Evolutionary conservation across 768 basidiomycete species (phyloP).

Genomic region (Ramaria rubella): DNA sequence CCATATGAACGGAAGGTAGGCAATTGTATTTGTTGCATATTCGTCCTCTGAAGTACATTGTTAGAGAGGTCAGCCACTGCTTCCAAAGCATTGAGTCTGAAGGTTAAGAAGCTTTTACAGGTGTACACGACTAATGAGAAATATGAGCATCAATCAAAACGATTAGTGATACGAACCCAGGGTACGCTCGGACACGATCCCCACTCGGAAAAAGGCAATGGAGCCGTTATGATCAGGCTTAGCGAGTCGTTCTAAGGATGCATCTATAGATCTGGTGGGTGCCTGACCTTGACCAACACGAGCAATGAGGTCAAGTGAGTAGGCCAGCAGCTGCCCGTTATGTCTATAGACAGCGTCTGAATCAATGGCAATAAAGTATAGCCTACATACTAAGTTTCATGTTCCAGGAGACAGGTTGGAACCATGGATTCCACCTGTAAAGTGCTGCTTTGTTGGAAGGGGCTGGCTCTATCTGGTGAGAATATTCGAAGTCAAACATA

Average conservation of each 20-base stretch:
- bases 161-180: constrained; percentile 42
- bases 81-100: constrained; percentile 57
- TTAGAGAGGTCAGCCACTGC: constrained; percentile 32
- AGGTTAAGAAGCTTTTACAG: constrained; percentile 53
- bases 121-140: constrained; percentile 58
- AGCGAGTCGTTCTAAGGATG: constrained; percentile 56
- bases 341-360: too few species aligned
- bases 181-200: constrained; percentile 44
- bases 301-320: constrained; percentile 65
- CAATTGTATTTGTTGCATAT: constrained; percentile 7
- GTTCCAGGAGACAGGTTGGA: too few species aligned
- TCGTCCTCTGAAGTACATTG: constrained; percentile 26
- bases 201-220: constrained; percentile 54
- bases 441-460: too few species aligned
- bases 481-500: too few species aligned
- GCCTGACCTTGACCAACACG: constrained; percentile 48
- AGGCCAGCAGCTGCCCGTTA: constrained; percentile 52
- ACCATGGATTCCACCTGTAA: too few species aligned
- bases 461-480: too few species aligned
- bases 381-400: too few species aligned
- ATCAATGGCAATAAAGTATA: too few species aligned
- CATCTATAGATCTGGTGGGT: constrained; percentile 40
- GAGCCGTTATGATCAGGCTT: constrained; percentile 39
- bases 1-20: constrained; percentile 57
- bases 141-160: not conserved